Evolutionary conservation across 2,329 filamentous ascomycete species (phyloP), one percentile per base, ranked within the genome.

Genomic region (Tolypocladium nubicola): DNA sequence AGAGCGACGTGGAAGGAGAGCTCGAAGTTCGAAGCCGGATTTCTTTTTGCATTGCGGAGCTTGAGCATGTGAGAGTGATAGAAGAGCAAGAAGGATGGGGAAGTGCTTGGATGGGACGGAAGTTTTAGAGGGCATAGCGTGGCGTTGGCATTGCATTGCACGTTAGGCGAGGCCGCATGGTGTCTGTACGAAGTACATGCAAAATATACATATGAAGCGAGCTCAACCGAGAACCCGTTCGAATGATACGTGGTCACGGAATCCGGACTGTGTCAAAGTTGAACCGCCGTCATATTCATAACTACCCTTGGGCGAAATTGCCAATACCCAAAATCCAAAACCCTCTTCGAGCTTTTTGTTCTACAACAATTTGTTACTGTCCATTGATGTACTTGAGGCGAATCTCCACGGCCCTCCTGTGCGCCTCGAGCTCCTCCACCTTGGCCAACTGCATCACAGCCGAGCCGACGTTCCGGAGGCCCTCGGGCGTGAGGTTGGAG

Each of bases 371-470:
- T 37, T 33, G 60, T 53, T 67, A 68, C 60, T 71, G 63, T 54
- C 63, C 62, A 56, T 74, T 68, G 69, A 81, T 71, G 67, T 79
- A 69, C 60, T 76, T 70, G 54, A 96, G 86, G 53, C 86, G 84
- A 68, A 99, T 94, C 67, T 94, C 85, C 4, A 96, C 89, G 0
- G 96, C 89, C 56, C 93, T 79, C 68, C 90, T 85, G 77, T 99
- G 94, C 56, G 94, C 94, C 71, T 99, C 93, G 37, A 99, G 78
- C 70, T 95, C 90, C 73, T 99, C 94, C 2, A 97, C 92, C 67
- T 89, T 89, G 30, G 94, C 94, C 53, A 99, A 79, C 72, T 93
- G 88, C 90, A 97, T 97, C 55, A 99, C 94, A 5, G 94, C 91
- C 56, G 79, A 77, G 39, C 93, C 90, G 2, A 99, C 88, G 66